phyloP scores from a whole-genome alignment of 108 stramenopile genomes.

The Skeletonema marinoi region DNA sequence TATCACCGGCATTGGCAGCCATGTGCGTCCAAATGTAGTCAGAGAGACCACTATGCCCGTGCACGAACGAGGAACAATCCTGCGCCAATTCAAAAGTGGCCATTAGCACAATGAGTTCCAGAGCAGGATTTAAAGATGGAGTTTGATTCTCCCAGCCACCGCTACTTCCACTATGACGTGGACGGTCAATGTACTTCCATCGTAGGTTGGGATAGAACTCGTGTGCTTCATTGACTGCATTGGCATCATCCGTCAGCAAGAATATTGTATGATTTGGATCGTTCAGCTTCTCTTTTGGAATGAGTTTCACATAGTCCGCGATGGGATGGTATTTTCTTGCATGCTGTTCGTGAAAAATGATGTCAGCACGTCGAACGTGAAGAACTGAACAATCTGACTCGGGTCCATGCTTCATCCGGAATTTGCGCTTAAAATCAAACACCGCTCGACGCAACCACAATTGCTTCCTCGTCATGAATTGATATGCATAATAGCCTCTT shows the following conservation, averaged over 20 bases:
- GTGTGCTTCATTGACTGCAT: conserved; percentile 39
- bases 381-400: conserved; percentile 40
- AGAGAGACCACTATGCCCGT: conserved; percentile 10
- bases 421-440: conserved; percentile 19
- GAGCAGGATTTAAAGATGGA: conserved; percentile 29
- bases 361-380: conserved; percentile 43
- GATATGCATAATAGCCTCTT: conserved; percentile 16
- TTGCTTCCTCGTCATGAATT: conserved; percentile 34
- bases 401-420: conserved; percentile 2
- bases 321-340: conserved; percentile 21
- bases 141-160: conserved; percentile 33
- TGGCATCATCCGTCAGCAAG: conserved; percentile 34
- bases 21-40: conserved; percentile 19
- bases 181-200: conserved; percentile 27
- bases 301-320: conserved; percentile 25
- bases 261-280: conserved; percentile 37
- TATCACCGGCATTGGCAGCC: neutral
- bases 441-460: conserved; percentile 38
- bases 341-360: neutral
- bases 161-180: conserved; percentile 18
- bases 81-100: conserved; percentile 33
- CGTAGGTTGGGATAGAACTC: conserved; percentile 23
- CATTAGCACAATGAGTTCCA: conserved; percentile 31
- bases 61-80: conserved; percentile 29
- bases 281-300: conserved; percentile 9